Percentiles rank a stretch among this genome's conserved stretches.
Evolutionary conservation across 805 yeast species (phyloP).

Genomic region (Starmerella tilneyi): DNA sequence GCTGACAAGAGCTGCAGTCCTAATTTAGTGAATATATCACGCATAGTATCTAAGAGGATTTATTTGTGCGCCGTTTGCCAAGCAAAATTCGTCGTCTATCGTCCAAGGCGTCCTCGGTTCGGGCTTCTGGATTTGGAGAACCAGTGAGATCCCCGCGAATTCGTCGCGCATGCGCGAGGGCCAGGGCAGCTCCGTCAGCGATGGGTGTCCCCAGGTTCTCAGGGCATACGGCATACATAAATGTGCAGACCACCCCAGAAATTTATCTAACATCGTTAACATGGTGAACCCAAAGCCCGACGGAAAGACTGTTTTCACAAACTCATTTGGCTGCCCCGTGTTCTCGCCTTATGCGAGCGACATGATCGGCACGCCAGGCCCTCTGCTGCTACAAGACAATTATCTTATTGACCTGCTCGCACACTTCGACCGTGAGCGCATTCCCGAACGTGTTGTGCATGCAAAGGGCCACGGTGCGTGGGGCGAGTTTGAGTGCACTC

Average conservation of each 20-base stretch:
- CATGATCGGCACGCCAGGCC: slow-evolving; percentile 47
- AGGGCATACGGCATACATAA: background rate
- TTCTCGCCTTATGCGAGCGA: slow-evolving; percentile 47
- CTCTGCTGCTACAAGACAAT: slow-evolving; percentile 48
- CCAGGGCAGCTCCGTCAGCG: no score
- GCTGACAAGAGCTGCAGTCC: no score
- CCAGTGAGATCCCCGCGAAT: slow-evolving; percentile 2
- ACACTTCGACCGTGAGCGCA: slow-evolving; percentile 54
- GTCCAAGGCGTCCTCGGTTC: background rate
- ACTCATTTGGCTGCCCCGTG: slow-evolving; percentile 48
- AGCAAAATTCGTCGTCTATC: no score
- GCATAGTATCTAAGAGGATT: no score
- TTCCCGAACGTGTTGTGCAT: slow-evolving; percentile 60
- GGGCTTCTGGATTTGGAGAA: background rate
- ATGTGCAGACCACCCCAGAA: background rate
- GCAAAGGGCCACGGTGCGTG: slow-evolving; percentile 59
- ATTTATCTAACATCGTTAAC: background rate
- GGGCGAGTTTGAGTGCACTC: slow-evolving; percentile 50
- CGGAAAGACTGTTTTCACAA: slow-evolving; percentile 33
- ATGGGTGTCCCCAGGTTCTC: no score
- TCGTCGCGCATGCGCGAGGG: background rate
- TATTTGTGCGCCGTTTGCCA: no score
- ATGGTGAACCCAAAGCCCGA: slow-evolving; percentile 21
- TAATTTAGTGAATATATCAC: no score
- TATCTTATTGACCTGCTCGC: slow-evolving; percentile 47